Base-by-base conservation (phyloP, 768 basidiomycete species). In the Lactifluus volemus region DNA sequence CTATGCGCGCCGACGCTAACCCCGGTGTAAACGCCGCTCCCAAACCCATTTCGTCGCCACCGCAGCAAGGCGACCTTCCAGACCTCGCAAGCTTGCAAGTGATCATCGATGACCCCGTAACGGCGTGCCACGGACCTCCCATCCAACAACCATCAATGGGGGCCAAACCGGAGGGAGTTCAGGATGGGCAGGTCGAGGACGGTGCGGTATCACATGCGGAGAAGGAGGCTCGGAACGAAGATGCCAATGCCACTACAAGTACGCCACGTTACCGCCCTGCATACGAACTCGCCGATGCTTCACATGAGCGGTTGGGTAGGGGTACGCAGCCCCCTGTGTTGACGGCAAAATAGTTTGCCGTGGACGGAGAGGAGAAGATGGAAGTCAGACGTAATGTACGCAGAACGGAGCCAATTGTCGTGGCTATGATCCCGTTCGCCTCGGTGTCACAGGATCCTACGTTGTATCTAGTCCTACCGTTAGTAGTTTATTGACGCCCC, bases 251-350 rank as follows among this genome's bases (percentile, higher is more conserved):
- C 52, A 44, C 56, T 10, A 36, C 47, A 6, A 21, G 36, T 5
- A 58, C 65, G 49, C 63, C 72, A 44, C 76, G 74, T 29, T 95
- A 88, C 69, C 77, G 78, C 32, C 92, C 92, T 1, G 92, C 93
- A 1, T 89, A 91, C 73, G 86, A 91, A 74, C 78, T 96, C 1
- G 68, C 75, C 38, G 90, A 95, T 68, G 89, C 81, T 25, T 44
- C 59, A 19, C 63, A 65, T 8, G 65, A 66, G 41, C 59, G 65
- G 29, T 50, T 66, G 11, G 65, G 65, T n/a, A 56, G 65, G 32
- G 53, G 60, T 9, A 52, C 38, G 15, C 59, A 53, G 8, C 53
- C 60, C 9, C 57, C 65, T 38, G 65, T 66, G 38, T 25, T 64
- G 25, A 55, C 54, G 19, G 41, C 57, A 21, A 47, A 47, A 34